Evolutionary conservation across 176 grass and related monocot genomes (phyloP), one percentile per base, ranked within the genome.

Genomic region (Poa pratensis): DNA sequence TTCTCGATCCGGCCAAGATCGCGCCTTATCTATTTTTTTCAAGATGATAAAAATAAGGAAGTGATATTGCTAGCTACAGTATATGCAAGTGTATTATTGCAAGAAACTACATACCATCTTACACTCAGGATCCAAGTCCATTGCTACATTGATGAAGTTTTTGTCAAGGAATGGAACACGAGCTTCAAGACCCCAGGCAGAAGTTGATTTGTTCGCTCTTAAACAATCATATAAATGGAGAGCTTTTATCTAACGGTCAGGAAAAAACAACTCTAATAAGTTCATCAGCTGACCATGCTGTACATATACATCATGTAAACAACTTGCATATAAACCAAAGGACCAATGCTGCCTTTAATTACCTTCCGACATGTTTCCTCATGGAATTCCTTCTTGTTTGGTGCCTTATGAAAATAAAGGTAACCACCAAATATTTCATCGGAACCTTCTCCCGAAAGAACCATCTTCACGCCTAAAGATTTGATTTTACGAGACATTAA

Each of bases 131-230:
- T 99, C 88, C 45, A 99, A 82, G 66, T 94, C 90, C 97, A 99
- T 99, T 60, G 97, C 97, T 82, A 99, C 57, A 43, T 92, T 86
- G 86, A 99, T 96, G 40, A 99, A 99, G 64, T 80, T 83, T 75
- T 99, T 96, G 86, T 99, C 97, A 76, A 99, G 88, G 82, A 99
- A 99, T 54, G 97, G 97, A 75, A 99, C 97, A 70, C 97, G 94
- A 43, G 94, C 94, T 76, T 99, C 94, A 58, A 99, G 76, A 74
- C 97, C 97, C 97, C 97, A 99, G 16, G 94, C 97, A 77, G 94
- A 99, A 62, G 97, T 99, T 81, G 94, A 7, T 91, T 99, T 99
- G 76, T 99, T 99, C 0, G 97, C 97, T 83, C 97, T 94, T 81
- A 99, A 86, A 57, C 94, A 99, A 85, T 99, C 97, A 91, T 96